phyloP scores from a whole-genome alignment of 75 land plant genomes.

The Chamaecyparis obtusa region DNA sequence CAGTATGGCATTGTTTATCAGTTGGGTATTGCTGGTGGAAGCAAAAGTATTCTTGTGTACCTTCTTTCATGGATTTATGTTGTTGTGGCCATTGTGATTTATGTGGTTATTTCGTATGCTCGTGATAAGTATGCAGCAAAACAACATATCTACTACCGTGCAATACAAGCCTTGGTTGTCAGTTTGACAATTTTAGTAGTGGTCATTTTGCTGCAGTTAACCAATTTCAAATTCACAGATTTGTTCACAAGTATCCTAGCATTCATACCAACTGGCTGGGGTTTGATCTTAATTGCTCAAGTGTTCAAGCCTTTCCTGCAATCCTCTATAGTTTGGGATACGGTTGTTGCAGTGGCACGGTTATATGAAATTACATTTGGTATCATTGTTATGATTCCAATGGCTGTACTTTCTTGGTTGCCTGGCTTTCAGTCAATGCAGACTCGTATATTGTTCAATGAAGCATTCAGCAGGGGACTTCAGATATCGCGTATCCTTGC shows the following conservation, averaged over 20 bases:
- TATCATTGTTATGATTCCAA: constrained; percentile 73
- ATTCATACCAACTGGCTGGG: constrained; percentile 95
- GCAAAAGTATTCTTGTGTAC: constrained; percentile 77
- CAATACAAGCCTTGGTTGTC: constrained; percentile 64
- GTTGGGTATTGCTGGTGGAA: constrained; percentile 52
- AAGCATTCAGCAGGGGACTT: constrained; percentile 95
- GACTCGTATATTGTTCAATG: constrained; percentile 85
- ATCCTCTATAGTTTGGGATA: constrained; percentile 52
- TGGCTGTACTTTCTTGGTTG: constrained; percentile 90
- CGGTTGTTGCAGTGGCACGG: constrained; percentile 69
- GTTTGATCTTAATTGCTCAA: constrained; percentile 64
- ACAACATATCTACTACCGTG: constrained; percentile 69
- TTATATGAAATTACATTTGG: constrained; percentile 79
- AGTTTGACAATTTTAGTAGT: constrained; percentile 40
- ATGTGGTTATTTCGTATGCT: constrained; percentile 47
- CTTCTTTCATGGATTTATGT: constrained; percentile 81
- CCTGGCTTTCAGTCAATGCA: constrained; percentile 97
- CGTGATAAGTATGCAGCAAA: constrained; percentile 67
- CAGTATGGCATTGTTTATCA: constrained; percentile 95
- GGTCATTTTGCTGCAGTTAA: constrained; percentile 47
- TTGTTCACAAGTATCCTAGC: constrained; percentile 71
- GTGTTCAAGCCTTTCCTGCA: constrained; percentile 57
- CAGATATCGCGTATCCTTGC: constrained; percentile 71
- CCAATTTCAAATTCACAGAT: constrained; percentile 55
- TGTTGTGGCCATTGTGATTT: constrained; percentile 43